Evolutionary conservation across 2,329 filamentous ascomycete species (phyloP).

Genomic region (Scytalidium sp.): DNA sequence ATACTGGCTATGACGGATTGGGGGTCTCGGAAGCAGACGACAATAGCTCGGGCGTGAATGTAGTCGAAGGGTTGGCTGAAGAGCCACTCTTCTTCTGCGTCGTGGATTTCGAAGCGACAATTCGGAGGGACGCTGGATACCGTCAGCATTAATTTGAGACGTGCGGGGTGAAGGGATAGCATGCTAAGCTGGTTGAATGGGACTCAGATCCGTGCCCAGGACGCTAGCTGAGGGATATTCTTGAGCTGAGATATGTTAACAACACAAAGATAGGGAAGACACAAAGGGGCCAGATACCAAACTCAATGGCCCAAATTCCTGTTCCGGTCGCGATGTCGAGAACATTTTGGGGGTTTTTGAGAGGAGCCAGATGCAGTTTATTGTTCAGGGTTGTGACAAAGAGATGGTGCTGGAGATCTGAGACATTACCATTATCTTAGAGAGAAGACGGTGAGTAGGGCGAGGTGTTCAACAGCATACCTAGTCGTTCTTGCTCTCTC

Average conservation of each 20-base stretch:
- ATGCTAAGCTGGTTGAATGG: constrained; percentile 42
- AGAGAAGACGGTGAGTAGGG: too few species aligned
- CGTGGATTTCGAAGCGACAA: constrained; percentile 46
- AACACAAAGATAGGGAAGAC: too few species aligned
- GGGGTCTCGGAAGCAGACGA: constrained; percentile 1
- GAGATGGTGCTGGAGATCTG: constrained; percentile 20
- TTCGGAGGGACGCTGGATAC: constrained; percentile 40
- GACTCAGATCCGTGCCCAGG: constrained; percentile 40
- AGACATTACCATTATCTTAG: too few species aligned
- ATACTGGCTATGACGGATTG: background rate
- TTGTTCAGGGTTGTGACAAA: constrained; percentile 15
- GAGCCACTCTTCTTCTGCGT: constrained; percentile 48
- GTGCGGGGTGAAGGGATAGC: too few species aligned
- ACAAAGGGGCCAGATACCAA: too few species aligned
- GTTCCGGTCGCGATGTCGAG: constrained; percentile 40
- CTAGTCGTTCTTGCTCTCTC: too few species aligned
- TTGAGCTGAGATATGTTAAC: constrained; percentile 3
- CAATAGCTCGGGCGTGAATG: constrained; percentile 25
- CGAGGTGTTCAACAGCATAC: too few species aligned
- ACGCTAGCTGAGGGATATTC: constrained; percentile 24
- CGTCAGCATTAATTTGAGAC: too few species aligned
- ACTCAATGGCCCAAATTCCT: constrained; percentile 37
- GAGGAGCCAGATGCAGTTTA: constrained; percentile 19
- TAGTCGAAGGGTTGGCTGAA: constrained; percentile 43
- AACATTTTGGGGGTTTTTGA: constrained; percentile 27